Evolutionary conservation across 2,329 filamentous ascomycete species (phyloP).

Genomic region (Aspergillus tubingensis): DNA sequence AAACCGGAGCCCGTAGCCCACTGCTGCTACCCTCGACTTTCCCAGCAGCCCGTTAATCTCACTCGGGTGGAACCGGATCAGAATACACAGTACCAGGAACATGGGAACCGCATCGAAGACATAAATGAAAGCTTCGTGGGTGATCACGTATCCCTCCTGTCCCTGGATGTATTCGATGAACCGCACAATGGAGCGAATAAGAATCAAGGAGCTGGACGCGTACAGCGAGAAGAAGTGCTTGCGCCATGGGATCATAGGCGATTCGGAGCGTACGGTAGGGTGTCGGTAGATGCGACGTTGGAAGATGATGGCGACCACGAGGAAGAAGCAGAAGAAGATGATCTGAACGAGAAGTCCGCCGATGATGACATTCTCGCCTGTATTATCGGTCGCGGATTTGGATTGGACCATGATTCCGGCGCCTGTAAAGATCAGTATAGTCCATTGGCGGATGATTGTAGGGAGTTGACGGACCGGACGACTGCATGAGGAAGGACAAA

Average conservation of each 20-base stretch:
- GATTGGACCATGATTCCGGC: constrained; percentile 12
- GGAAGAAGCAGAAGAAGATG: constrained; percentile 22
- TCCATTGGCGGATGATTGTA: neutral
- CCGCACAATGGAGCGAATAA: constrained; percentile 34
- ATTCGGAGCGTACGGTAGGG: constrained; percentile 13
- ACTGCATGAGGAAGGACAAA: constrained; percentile 50
- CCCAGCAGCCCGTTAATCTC: constrained; percentile 5
- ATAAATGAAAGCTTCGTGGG: constrained; percentile 33
- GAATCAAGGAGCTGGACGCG: constrained; percentile 28
- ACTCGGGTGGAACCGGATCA: constrained; percentile 4
- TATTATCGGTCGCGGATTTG: constrained; percentile 6
- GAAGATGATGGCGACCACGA: constrained; percentile 18
- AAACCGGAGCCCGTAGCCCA: constrained; percentile 3
- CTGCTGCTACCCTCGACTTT: constrained; percentile 1
- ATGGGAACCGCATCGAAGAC: constrained; percentile 36
- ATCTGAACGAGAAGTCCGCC: constrained; percentile 22
- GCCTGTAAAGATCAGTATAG: neutral
- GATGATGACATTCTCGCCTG: constrained; percentile 20
- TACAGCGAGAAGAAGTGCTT: constrained; percentile 22
- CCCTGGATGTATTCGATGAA: constrained; percentile 34
- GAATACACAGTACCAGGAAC: constrained; percentile 19
- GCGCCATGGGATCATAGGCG: constrained; percentile 7
- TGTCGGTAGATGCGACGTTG: constrained; percentile 16
- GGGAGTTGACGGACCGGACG: constrained; percentile 15
- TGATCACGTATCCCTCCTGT: constrained; percentile 26